Evolutionary conservation across 805 yeast species (phyloP).

Genomic region (Metschnikowia kofuensis): DNA sequence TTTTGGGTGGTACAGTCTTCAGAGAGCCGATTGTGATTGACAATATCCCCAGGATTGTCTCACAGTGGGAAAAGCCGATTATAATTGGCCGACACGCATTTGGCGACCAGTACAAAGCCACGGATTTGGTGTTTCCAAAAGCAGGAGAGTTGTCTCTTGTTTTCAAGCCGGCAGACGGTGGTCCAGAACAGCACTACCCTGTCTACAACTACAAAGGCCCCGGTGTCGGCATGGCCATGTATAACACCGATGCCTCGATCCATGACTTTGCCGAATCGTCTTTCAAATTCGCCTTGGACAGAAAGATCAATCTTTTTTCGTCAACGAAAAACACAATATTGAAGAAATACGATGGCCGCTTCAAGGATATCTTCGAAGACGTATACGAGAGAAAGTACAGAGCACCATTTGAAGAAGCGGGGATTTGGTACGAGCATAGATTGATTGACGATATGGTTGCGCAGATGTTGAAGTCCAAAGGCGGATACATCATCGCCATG

Average conservation of each 20-base stretch:
- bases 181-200: constrained; percentile 43
- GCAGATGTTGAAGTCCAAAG: constrained; percentile 81
- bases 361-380: constrained; percentile 75
- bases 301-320: constrained; percentile 61
- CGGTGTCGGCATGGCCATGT: constrained; percentile 81
- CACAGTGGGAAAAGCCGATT: constrained; percentile 80
- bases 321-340: constrained; percentile 80
- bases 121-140: constrained; percentile 64
- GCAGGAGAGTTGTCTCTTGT: constrained; percentile 67
- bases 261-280: constrained; percentile 77
- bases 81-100: constrained; percentile 84
- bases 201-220: constrained; percentile 63
- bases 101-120: constrained; percentile 83
- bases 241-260: constrained; percentile 78
- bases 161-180: constrained; percentile 61
- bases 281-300: constrained; percentile 66
- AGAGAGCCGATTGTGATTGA: constrained; percentile 82
- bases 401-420: constrained; percentile 52
- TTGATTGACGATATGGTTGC: constrained; percentile 88
- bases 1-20: constrained; percentile 79
- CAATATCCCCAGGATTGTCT: constrained; percentile 71
- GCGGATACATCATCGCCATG: constrained; percentile 78
- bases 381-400: constrained; percentile 59
- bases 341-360: constrained; percentile 79
- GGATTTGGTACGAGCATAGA: constrained; percentile 75